Base-by-base conservation (phyloP, 768 basidiomycete genomes). In the Kwoniella shandongensis region DNA sequence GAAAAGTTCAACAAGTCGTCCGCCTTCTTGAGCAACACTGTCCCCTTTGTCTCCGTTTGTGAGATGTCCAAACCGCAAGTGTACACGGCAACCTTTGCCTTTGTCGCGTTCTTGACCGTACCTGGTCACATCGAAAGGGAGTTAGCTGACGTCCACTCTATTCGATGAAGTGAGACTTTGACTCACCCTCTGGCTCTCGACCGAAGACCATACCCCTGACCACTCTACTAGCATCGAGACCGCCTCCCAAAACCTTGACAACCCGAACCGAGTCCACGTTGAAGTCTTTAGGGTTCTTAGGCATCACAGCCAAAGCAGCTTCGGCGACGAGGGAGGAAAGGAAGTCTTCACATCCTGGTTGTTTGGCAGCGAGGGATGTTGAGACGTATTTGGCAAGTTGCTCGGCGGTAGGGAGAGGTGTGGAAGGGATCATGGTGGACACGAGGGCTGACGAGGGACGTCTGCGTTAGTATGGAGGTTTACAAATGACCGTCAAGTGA, bases 141-240 rank as follows among this genome's bases (percentile, higher is more conserved):
- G 27, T 54, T 25, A 55, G 61, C 39, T 35, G 23, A 36, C 10
- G 13, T 13, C n/a, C 40, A 35, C n/a, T 26, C 46, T n/a, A 4
- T 4, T 10, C 23, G 30, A 25, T 6, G 23, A 11, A 18, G 3
- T 32, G 39, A 3, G 7, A 51, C 2, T 18, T 20, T 17, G 8
- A 68, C 80, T 51, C 59, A 88, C 89, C 91, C 78, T 99, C 96
- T 0, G 96, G 90, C 78, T 96, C 91, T 44, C 92, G 82, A 35
- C 91, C 91, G 63, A 98, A 98, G 0, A 99, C 96, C 96, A 99
- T 99, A 48, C 96, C 96, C 63, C 88, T 84, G 4, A 99, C 88
- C 4, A 99, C 93, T 54, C 82, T 84, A 78, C 91, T 94, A 22
- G 81, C 83, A 3, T 85, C 76, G n/a, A 99, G 79, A 68, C 83